A percentile compares a stretch with the other conserved stretches of the same genome.
Evolutionary conservation across 345 rosid genomes (phyloP).

Genomic region (Arabidopsis thaliana): TAIR10.1 NC_003076.8:5078001-5078500

Average conservation of each 20-base stretch:
- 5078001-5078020: not conserved
- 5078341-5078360: slow-evolving; percentile 17
- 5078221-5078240: slow-evolving; percentile 34
- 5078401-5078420: slow-evolving; percentile 73
- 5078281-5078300: slow-evolving; percentile 5
- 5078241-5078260: slow-evolving; percentile 21
- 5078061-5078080: not conserved
- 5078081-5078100: slow-evolving; percentile 20
- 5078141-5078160: slow-evolving; percentile 37
- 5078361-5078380: slow-evolving; percentile 12
- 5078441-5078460: slow-evolving; percentile 93
- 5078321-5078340: slow-evolving; percentile 11
- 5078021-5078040: not conserved
- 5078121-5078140: slow-evolving; percentile 22
- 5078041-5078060: not conserved
- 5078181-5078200: slow-evolving; percentile 39
- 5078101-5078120: slow-evolving; percentile 38
- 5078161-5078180: slow-evolving; percentile 16
- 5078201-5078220: slow-evolving; percentile 34
- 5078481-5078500: slow-evolving; percentile 53
- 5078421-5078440: slow-evolving; percentile 84
- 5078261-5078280: not conserved
- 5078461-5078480: slow-evolving; percentile 69
- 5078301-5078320: not conserved
- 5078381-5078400: slow-evolving; percentile 29